phyloP scores from a whole-genome alignment of 108 stramenopile genomes.

The Cyclotella atomus region DNA sequence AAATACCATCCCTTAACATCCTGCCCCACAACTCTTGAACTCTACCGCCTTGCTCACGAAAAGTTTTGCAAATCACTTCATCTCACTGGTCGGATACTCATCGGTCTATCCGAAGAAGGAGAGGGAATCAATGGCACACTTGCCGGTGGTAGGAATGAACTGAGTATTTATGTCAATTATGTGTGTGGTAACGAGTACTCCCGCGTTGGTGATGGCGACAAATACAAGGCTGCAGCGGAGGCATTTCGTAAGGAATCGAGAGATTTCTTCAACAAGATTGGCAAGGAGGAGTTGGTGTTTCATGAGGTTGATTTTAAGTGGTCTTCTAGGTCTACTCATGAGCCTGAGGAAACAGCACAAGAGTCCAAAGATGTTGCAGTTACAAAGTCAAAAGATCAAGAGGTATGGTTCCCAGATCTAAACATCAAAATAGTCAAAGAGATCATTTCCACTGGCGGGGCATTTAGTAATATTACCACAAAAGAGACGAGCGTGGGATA shows the following conservation, averaged over 20 bases:
- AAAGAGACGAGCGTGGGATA: constrained; percentile 76
- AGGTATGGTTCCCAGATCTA: constrained; percentile 72
- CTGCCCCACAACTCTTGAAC: constrained; percentile 38
- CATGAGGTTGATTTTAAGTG: constrained; percentile 75
- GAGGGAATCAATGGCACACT: constrained; percentile 91
- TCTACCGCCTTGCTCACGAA: constrained; percentile 60
- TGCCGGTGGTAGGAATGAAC: constrained; percentile 53
- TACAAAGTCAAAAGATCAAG: background rate
- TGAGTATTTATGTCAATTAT: constrained; percentile 56
- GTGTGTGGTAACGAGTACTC: constrained; percentile 44
- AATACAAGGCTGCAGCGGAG: background rate
- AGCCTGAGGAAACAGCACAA: background rate
- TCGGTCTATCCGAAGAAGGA: constrained; percentile 64
- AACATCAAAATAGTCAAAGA: constrained; percentile 85
- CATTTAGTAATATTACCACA: constrained; percentile 57
- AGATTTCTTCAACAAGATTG: constrained; percentile 50
- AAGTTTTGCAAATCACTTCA: constrained; percentile 57
- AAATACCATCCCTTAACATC: constrained; percentile 76
- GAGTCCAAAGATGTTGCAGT: too few species aligned
- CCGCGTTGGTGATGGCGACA: background rate
- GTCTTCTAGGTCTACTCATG: constrained; percentile 28
- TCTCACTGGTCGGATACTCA: constrained; percentile 70
- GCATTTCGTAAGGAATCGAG: constrained; percentile 57
- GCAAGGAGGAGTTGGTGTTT: constrained; percentile 50
- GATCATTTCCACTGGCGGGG: constrained; percentile 81